phyloP scores from a whole-genome alignment of 2,329 filamentous ascomycete genomes.

The Sporothrix globosa region DNA sequence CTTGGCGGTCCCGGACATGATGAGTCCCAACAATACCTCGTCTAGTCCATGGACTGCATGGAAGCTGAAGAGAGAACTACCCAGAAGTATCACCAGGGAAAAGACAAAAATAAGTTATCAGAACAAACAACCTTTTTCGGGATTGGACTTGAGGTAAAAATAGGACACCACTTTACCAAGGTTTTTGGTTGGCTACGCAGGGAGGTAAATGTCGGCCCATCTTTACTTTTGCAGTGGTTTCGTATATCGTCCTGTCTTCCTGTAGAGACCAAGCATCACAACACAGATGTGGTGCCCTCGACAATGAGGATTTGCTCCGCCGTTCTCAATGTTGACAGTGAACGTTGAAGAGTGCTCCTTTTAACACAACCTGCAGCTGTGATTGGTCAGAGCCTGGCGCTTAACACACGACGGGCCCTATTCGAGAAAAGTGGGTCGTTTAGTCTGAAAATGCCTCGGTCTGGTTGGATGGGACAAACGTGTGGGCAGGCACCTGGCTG shows the following conservation, averaged over 20 bases:
- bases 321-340: background rate
- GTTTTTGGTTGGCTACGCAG: background rate
- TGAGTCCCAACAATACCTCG: background rate
- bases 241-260: background rate
- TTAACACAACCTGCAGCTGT: background rate
- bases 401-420: constrained; percentile 19
- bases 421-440: constrained; percentile 19
- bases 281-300: background rate
- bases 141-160: background rate
- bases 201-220: background rate
- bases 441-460: constrained; percentile 21
- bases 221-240: background rate
- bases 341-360: background rate
- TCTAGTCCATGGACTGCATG: background rate
- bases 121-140: background rate
- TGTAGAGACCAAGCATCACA: background rate
- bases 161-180: background rate
- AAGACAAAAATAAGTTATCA: no score
- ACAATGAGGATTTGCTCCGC: background rate
- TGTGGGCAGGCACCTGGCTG: background rate
- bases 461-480: background rate
- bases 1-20: background rate
- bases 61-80: background rate
- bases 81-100: background rate
- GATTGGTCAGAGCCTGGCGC: constrained; percentile 22